Conservation (phyloP, 2,329 filamentous ascomycete genomes). For the Colletotrichum sojae region DNA sequence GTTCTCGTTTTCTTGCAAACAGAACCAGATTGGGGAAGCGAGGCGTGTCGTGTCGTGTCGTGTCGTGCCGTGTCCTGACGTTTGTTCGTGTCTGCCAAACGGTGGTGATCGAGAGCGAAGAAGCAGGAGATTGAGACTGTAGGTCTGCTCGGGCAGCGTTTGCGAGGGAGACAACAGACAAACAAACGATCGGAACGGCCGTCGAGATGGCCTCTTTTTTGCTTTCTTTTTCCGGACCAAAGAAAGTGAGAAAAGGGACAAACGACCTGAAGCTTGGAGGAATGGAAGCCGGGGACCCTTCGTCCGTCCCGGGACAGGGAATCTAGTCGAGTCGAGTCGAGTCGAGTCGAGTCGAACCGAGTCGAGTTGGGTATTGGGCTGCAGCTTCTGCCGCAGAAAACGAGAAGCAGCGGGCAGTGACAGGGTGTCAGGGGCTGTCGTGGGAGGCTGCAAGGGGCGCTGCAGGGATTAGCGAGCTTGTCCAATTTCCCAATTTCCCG, state of each 20-base stretch:
- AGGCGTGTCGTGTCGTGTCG: slow-evolving; percentile 2
- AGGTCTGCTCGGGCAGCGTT: slow-evolving; percentile 17
- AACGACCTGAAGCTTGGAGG: neutral
- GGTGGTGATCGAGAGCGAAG: neutral
- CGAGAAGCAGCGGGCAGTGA: neutral
- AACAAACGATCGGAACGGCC: slow-evolving; percentile 1
- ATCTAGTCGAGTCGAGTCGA: no score
- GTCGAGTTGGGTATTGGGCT: no score
- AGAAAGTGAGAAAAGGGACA: neutral
- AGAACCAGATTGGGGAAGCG: neutral
- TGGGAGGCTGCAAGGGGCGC: neutral
- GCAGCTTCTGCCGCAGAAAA: no score
- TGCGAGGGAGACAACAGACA: neutral
- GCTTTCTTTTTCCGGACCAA: slow-evolving; percentile 3
- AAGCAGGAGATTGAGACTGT: neutral
- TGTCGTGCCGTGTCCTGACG: neutral
- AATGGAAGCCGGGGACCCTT: slow-evolving; percentile 16
- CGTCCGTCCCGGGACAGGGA: slow-evolving; percentile 6
- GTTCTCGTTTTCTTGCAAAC: slow-evolving; percentile 13
- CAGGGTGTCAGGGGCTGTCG: neutral
- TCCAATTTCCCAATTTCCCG: slow-evolving; percentile 25
- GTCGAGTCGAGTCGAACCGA: no score
- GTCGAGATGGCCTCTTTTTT: slow-evolving; percentile 11
- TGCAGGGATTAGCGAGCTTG: neutral
- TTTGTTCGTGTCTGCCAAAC: neutral